Percentiles rank a stretch among this genome's conserved stretches.
Evolutionary conservation across 352 stramenopile genomes (phyloP).

Genomic region (Globisporangium sylvaticum): DNA sequence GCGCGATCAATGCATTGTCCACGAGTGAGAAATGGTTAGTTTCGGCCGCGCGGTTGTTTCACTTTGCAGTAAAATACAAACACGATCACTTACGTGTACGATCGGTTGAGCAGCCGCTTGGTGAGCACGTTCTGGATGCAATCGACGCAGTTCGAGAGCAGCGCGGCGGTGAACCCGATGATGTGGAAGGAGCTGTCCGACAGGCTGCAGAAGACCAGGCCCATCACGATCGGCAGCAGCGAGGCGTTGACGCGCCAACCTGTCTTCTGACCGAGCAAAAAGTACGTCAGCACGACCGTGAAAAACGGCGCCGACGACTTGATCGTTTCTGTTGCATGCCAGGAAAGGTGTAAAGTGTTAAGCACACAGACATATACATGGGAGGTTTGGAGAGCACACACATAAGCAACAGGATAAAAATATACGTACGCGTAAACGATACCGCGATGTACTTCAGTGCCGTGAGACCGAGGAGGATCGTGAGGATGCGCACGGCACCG

Average conservation of each 20-base stretch:
- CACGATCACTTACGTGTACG: constrained; percentile 57
- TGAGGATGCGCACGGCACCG: constrained; percentile 79
- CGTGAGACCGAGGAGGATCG: constrained; percentile 86
- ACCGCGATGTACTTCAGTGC: constrained; percentile 91
- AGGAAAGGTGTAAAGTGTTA: constrained; percentile 3
- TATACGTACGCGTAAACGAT: constrained; percentile 81
- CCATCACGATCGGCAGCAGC: constrained; percentile 83
- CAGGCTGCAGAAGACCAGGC: constrained; percentile 83
- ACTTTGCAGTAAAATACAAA: neutral
- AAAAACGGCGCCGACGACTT: constrained; percentile 91
- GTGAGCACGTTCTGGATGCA: constrained; percentile 92
- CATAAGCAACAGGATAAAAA: neutral
- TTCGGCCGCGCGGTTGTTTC: no score
- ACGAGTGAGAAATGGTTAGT: neutral
- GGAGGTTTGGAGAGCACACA: neutral
- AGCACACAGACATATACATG: neutral
- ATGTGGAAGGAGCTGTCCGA: constrained; percentile 85
- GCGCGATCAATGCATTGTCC: neutral
- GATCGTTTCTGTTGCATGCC: constrained; percentile 78
- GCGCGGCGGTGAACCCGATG: constrained; percentile 85
- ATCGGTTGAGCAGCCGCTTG: constrained; percentile 81
- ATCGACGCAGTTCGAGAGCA: constrained; percentile 89
- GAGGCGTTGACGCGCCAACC: constrained; percentile 80
- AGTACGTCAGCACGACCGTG: constrained; percentile 84
- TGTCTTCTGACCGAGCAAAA: constrained; percentile 82